phyloP scores from a whole-genome alignment of 345 rosid species.

The Brassica cretica region DNA sequence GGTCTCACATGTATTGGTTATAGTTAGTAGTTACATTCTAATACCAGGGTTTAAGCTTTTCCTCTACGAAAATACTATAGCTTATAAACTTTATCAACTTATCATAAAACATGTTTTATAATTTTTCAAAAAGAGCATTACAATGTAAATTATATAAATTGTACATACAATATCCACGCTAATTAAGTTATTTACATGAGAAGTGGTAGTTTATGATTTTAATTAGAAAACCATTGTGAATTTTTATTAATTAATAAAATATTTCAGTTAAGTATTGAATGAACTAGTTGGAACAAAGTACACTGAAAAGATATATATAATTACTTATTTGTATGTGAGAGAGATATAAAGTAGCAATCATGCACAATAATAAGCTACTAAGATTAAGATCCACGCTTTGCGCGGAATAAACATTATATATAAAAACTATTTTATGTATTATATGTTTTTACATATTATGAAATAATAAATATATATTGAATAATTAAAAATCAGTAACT shows the following conservation, averaged over 20 bases:
- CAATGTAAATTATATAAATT: not conserved
- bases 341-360: conserved; percentile 19
- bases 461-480: too few relatives aligned
- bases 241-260: not conserved
- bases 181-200: not conserved
- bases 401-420: too few relatives aligned
- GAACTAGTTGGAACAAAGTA: not conserved
- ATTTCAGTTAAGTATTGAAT: not conserved
- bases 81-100: not conserved
- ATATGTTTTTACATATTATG: too few relatives aligned
- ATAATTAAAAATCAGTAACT: too few relatives aligned
- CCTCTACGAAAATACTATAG: not conserved
- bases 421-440: too few relatives aligned
- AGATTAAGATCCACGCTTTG: too few relatives aligned
- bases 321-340: not conserved
- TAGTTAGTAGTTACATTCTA: not conserved
- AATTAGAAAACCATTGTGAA: not conserved
- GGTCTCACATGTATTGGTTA: conserved; percentile 17
- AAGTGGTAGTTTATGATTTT: not conserved
- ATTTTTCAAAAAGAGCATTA: not conserved
- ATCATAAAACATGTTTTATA: not conserved
- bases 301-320: not conserved
- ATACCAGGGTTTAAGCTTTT: not conserved
- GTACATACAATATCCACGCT: not conserved
- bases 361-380: conserved; percentile 27